Percentiles rank a stretch among this genome's conserved stretches.
phyloP scores from a whole-genome alignment of 2,329 filamentous ascomycete genomes.

The Venturia asperata region DNA sequence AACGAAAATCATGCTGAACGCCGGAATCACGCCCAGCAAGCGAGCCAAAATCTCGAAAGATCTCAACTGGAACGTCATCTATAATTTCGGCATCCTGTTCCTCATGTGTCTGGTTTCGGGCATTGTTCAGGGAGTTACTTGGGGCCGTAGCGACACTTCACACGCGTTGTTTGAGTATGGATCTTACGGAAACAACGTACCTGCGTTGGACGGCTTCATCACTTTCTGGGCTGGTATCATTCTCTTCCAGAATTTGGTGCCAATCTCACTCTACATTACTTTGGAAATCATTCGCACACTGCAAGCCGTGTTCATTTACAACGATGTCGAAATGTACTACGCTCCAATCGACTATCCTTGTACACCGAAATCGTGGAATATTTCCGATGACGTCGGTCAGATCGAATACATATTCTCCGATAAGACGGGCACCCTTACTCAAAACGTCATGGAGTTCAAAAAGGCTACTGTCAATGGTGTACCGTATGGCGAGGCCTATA shows the following conservation, averaged over 20 bases:
- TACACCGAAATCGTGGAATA: slow-evolving; percentile 97
- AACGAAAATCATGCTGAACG: slow-evolving; percentile 99
- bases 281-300: slow-evolving; percentile 89
- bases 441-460: slow-evolving; percentile 99
- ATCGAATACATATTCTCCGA: slow-evolving; percentile 99
- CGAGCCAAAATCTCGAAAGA: slow-evolving; percentile 84
- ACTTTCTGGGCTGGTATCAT: slow-evolving; percentile 95
- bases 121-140: slow-evolving; percentile 76
- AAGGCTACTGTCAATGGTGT: slow-evolving; percentile 96
- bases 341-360: slow-evolving; percentile 89
- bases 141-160: slow-evolving; percentile 68
- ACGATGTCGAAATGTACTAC: slow-evolving; percentile 94
- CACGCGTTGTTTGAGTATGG: slow-evolving; percentile 78
- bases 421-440: slow-evolving; percentile 83
- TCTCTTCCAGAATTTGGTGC: slow-evolving; percentile 96
- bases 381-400: slow-evolving; percentile 94
- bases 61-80: slow-evolving; percentile 94
- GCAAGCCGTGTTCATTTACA: slow-evolving; percentile 97
- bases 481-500: slow-evolving; percentile 94
- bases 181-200: slow-evolving; percentile 63
- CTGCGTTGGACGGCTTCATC: slow-evolving; percentile 80
- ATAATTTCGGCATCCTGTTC: slow-evolving; percentile 88
- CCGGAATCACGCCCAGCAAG: slow-evolving; percentile 90
- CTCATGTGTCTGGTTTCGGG: slow-evolving; percentile 81
- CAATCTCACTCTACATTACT: slow-evolving; percentile 95